Evolutionary conservation across 176 grass and related monocot species (phyloP), one percentile per base, ranked within the genome.

Genomic region (Eleusine indica): DNA sequence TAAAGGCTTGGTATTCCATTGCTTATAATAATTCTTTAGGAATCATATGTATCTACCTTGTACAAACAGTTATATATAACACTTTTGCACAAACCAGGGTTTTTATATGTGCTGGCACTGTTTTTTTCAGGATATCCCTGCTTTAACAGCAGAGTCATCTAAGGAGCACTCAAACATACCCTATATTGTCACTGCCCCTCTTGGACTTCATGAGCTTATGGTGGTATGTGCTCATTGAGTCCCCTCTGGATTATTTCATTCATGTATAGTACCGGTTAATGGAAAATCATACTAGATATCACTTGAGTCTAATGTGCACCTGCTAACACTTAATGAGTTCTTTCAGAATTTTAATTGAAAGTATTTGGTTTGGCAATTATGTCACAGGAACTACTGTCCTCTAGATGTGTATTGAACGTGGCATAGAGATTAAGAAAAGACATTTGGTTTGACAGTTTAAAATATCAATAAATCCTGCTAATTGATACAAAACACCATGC

Each of bases 151-250:
- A 46, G 91, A 91, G 72, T 91, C 93, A 53, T 95, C 89, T 9
- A 85, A 90, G 86, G 87, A 90, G 72, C 91, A 95, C 68, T 86
- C 83, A 19, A 83, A 94, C 29, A 60, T 98, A 91, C 83, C 89
- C 2, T 98, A 90, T 57, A 67, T 98, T 61, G 80, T 95, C 75
- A 95, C 89, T 81, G 96, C 91, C 70, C 93, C 91, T 78, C 91
- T 98, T 85, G 96, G 96, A 64, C 86, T 98, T 49, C 93, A 95
- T 82, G 96, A 90, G 70, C 96, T 98, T 95, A 82, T 98, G 80
- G 93, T 95, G 91, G 96, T 98, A 90, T 73, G 85, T 37, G 60
- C 62, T 88, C 61, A 70, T 54, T 62, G 56, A 70, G 9, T 62
- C 84, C 56, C 39, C 32, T 71, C 21, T 74, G 7, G 5, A 70